These are phyloP conservation scores for Backusella parvicylindrica DNA, from an alignment of 192 early-diverging fungal species.

Conservation along the genomic window DNA sequence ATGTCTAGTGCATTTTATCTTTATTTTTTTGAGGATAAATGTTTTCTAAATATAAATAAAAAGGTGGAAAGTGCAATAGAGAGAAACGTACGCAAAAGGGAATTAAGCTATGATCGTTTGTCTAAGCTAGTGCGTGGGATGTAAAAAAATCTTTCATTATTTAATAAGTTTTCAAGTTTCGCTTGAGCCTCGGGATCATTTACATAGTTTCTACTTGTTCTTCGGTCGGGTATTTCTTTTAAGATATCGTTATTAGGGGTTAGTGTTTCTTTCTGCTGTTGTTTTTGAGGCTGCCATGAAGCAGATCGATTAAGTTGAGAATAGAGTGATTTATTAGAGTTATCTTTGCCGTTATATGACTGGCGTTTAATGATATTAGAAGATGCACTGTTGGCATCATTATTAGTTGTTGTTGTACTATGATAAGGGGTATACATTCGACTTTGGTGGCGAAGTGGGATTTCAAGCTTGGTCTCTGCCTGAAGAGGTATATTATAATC, in stretches of 20 bases:
- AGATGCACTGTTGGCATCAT: neutral
- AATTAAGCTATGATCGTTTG: neutral
- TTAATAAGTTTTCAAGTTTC: neutral
- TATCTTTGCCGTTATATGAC: neutral
- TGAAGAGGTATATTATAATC: neutral
- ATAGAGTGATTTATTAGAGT: neutral
- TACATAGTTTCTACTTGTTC: constrained; percentile 14
- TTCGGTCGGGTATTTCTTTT: constrained; percentile 11
- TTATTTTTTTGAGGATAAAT: neutral
- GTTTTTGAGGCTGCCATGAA: neutral
- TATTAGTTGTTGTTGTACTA: neutral
- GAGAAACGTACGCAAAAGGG: neutral
- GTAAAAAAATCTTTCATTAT: constrained; percentile 5
- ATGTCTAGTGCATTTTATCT: neutral
- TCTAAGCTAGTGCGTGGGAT: neutral
- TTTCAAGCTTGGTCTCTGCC: neutral
- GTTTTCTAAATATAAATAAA: neutral
- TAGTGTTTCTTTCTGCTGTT: neutral
- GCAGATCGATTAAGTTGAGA: constrained; percentile 1
- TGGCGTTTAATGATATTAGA: neutral
- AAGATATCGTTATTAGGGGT: neutral
- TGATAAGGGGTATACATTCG: constrained; percentile 3
- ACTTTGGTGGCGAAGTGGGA: constrained; percentile 1
- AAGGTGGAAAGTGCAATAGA: neutral
- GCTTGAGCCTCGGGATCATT: constrained; percentile 4